These are phyloP conservation scores for Phylloporus sp. DNA, from an alignment of 768 basidiomycete species.

Conservation along the genomic window DNA sequence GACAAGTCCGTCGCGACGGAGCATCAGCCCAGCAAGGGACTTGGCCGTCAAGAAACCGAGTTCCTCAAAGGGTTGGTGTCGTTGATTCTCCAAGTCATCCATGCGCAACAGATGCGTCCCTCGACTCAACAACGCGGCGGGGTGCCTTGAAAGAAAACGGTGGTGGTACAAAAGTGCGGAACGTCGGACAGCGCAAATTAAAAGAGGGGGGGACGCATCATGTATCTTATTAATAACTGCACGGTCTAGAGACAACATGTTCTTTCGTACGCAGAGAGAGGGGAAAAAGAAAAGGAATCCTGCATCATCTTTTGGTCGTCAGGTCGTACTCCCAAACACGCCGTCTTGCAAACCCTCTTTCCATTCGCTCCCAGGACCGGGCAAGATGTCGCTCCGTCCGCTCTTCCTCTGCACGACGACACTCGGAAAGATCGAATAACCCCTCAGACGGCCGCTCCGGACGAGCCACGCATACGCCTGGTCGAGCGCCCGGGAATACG, in stretches of 20 bases:
- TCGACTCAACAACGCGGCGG: too few species aligned
- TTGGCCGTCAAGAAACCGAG: background rate
- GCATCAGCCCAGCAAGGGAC: background rate
- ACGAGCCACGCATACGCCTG: slow-evolving; percentile 69
- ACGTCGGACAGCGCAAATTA: too few species aligned
- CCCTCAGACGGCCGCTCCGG: slow-evolving; percentile 46
- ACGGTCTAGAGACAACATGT: too few species aligned
- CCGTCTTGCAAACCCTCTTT: slow-evolving; percentile 45
- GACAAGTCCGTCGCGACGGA: background rate
- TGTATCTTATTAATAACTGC: too few species aligned
- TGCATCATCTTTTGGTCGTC: too few species aligned
- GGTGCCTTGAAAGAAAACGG: too few species aligned
- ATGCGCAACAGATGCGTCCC: background rate
- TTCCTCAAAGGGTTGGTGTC: background rate
- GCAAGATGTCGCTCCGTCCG: slow-evolving; percentile 49
- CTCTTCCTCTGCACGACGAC: slow-evolving; percentile 63
- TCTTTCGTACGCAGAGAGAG: background rate
- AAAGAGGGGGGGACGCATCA: too few species aligned
- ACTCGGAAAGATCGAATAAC: slow-evolving; percentile 65
- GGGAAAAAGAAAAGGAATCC: background rate
- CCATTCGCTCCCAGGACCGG: slow-evolving; percentile 51
- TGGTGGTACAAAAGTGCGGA: too few species aligned
- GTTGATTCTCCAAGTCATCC: background rate
- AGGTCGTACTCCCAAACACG: slow-evolving; percentile 33
- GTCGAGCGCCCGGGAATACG: slow-evolving; percentile 74